Base-by-base conservation (phyloP, 2,329 filamentous ascomycete genomes). In the Iodosphaeria phyllophila region DNA sequence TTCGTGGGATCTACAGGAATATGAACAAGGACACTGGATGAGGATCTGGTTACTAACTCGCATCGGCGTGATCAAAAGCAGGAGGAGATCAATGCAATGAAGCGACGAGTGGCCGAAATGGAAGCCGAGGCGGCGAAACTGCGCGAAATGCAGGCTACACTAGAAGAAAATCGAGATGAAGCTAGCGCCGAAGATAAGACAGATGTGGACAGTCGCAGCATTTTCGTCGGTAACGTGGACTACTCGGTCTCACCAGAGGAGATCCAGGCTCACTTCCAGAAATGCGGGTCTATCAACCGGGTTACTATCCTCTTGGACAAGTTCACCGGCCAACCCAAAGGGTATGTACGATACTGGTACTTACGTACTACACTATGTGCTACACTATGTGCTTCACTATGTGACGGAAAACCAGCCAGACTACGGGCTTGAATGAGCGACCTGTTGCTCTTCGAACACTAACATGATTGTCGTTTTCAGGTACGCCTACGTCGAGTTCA, bases 241-340 rank as follows among this genome's bases (percentile, higher is more conserved):
- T 98, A 98, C 52, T 84, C 80, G 33, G 84, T 86, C 13, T 91
- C 83, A 15, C 89, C 89, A 3, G 89, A 98, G 54, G 89, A 98
- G 58, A 89, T 98, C 30, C 89, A 98, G 58, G 80, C 83, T 30
- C 89, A 98, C 47, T 98, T 98, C 57, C 83, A 92, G 60, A 91
- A 74, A 59, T 92, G 83, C 42, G 89, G 89, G 31, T 82, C 78
- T 37, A 98, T 98, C 60, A 98, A 98, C 53, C 76, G 89, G 32
- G 89, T 98, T 30, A 98, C 89, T 2, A 98, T 98, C 37, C 59
- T 98, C 38, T 58, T 98, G 39, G 89, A 98, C 58, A 98, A 98
- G 59, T 95, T 93, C 46, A 92, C 84, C 8, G 89, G 89, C 35
- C 84, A 95, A 60, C 89, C 89, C n/a, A 98, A 98, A 62, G 89